Evolutionary conservation across 2,329 filamentous ascomycete genomes (phyloP).

Genomic region (Bipolaris zeicola): DNA sequence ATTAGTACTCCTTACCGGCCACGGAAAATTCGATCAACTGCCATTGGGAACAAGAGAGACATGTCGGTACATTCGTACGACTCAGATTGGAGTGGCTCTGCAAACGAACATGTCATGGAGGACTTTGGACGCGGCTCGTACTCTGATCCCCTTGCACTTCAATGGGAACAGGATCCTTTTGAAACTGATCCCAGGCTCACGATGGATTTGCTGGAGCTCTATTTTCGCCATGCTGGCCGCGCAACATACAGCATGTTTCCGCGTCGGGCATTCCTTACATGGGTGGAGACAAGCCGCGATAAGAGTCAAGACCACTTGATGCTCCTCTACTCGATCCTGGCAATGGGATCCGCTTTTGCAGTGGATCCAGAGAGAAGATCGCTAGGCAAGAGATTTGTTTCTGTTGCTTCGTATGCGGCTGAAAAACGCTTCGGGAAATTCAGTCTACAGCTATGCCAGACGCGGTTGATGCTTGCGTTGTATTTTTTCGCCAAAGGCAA

Average conservation of each 20-base stretch:
- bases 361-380: conserved; percentile 51
- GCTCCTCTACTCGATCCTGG: conserved; percentile 65
- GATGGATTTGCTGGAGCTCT: conserved; percentile 60
- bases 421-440: conserved; percentile 58
- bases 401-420: conserved; percentile 64
- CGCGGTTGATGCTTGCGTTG: conserved; percentile 68
- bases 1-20: conserved; percentile 32
- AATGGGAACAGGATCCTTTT: conserved; percentile 62
- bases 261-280: conserved; percentile 58
- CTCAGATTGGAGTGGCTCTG: conserved; percentile 42
- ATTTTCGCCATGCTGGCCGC: conserved; percentile 63
- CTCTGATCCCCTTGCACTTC: conserved; percentile 43
- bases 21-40: conserved; percentile 34
- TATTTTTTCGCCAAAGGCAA: conserved; percentile 68
- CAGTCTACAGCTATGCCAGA: conserved; percentile 69
- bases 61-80: conserved; percentile 45
- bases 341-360: conserved; percentile 63
- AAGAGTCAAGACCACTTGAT: conserved; percentile 63
- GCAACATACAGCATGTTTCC: conserved; percentile 64
- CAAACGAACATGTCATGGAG: conserved; percentile 36
- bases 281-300: conserved; percentile 56
- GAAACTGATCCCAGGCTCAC: conserved; percentile 57
- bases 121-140: conserved; percentile 39
- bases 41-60: conserved; percentile 32
- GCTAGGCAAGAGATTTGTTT: conserved; percentile 56